phyloP scores from a whole-genome alignment of 352 stramenopile genomes.

The Phytophthora constricta region DNA sequence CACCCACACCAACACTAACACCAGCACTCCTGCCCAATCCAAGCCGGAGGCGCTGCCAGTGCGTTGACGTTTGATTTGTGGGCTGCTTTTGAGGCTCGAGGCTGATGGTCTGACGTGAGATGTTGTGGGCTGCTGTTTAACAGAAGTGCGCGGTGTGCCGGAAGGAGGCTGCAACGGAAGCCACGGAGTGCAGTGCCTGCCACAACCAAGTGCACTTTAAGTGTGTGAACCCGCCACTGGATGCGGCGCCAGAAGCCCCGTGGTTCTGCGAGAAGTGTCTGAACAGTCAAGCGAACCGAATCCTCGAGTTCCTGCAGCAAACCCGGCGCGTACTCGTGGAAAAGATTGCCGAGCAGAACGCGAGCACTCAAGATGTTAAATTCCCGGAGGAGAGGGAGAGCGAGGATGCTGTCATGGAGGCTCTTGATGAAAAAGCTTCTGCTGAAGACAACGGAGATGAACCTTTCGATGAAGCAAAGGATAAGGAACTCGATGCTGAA shows the following conservation, averaged over 20 bases:
- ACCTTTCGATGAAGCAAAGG: background rate
- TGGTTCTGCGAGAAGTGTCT: slow-evolving; percentile 73
- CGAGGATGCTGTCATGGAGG: slow-evolving; percentile 16
- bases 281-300: slow-evolving; percentile 55
- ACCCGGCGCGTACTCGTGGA: slow-evolving; percentile 60
- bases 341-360: slow-evolving; percentile 37
- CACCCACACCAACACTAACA: background rate
- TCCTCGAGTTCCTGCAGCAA: slow-evolving; percentile 75
- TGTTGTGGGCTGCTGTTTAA: slow-evolving; percentile 1
- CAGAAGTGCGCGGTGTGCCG: slow-evolving; percentile 58
- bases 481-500: slow-evolving; percentile 6
- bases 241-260: slow-evolving; percentile 26
- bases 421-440: slow-evolving; percentile 4
- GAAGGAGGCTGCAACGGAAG: slow-evolving; percentile 53
- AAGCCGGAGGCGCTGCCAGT: slow-evolving; percentile 35
- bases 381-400: background rate
- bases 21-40: slow-evolving; percentile 12
- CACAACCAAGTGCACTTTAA: slow-evolving; percentile 66
- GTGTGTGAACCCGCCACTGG: slow-evolving; percentile 48
- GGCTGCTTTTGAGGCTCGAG: background rate
- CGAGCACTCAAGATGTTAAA: background rate
- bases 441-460: slow-evolving; percentile 11
- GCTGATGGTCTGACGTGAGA: background rate
- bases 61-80: slow-evolving; percentile 9
- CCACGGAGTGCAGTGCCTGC: slow-evolving; percentile 60